Evolutionary conservation across 2,329 filamentous ascomycete species (phyloP).

Genomic region (Allantophomopsis cytisporea): DNA sequence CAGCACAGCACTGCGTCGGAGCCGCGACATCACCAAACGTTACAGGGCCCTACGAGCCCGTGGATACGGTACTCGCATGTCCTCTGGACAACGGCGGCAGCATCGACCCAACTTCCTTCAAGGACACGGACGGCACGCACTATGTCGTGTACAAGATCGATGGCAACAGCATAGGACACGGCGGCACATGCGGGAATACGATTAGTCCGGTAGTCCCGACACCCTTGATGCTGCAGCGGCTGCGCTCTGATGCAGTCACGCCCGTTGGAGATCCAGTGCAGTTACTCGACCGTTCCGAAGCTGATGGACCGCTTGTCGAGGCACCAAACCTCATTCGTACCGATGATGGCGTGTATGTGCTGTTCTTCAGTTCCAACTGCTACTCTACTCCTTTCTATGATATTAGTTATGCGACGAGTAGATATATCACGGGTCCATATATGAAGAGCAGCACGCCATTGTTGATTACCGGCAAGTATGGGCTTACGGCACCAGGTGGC

Average conservation of each 20-base stretch:
- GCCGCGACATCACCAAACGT: slow-evolving; percentile 32
- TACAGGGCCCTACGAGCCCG: slow-evolving; percentile 33
- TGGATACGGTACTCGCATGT: slow-evolving; percentile 27
- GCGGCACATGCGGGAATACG: slow-evolving; percentile 31
- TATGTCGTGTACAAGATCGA: slow-evolving; percentile 57
- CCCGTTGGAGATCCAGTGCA: slow-evolving; percentile 32
- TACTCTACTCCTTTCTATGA: slow-evolving; percentile 40
- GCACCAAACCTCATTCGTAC: slow-evolving; percentile 39
- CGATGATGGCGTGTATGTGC: slow-evolving; percentile 34
- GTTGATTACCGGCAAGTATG: slow-evolving; percentile 4
- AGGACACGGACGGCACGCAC: slow-evolving; percentile 34
- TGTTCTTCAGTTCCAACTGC: slow-evolving; percentile 51
- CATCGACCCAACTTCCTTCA: slow-evolving; percentile 49
- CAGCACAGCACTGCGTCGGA: slow-evolving; percentile 41
- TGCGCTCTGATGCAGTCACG: slow-evolving; percentile 35
- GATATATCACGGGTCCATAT: slow-evolving; percentile 4
- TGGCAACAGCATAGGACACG: slow-evolving; percentile 33
- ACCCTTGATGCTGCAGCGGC: slow-evolving; percentile 41
- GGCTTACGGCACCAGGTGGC: slow-evolving; percentile 6
- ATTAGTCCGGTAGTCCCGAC: slow-evolving; percentile 27
- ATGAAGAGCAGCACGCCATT: slow-evolving; percentile 3
- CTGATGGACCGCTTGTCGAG: slow-evolving; percentile 43
- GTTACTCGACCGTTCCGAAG: slow-evolving; percentile 28
- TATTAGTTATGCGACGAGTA: slow-evolving; percentile 39
- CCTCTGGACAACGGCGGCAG: slow-evolving; percentile 38